phyloP scores from a whole-genome alignment of 306 rosid species.

The Cajanus cajan region DNA sequence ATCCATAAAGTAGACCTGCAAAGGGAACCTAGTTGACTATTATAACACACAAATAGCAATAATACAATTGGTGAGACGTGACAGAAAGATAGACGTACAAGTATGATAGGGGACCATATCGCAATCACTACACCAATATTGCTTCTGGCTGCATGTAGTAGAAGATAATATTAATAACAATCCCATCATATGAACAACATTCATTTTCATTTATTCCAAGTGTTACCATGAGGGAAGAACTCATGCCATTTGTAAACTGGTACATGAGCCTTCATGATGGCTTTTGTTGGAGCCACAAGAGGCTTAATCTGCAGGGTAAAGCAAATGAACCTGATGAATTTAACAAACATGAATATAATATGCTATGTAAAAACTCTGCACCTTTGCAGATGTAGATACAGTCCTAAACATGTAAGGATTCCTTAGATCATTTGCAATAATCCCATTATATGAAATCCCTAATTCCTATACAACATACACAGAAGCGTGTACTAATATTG shows the following conservation, averaged over 20 bases:
- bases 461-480: background rate
- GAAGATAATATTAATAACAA: constrained; percentile 32
- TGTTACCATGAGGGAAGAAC: constrained; percentile 88
- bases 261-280: constrained; percentile 60
- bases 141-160: constrained; percentile 64
- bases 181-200: constrained; percentile 18
- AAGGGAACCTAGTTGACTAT: background rate
- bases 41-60: background rate
- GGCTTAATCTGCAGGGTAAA: constrained; percentile 77
- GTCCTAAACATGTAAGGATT: constrained; percentile 3
- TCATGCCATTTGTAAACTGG: constrained; percentile 74
- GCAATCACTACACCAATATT: constrained; percentile 91
- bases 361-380: background rate
- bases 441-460: background rate
- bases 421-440: background rate
- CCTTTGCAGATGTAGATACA: constrained; percentile 6
- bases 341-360: constrained; percentile 11
- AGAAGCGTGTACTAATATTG: background rate
- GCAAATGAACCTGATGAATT: constrained; percentile 12
- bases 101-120: constrained; percentile 88
- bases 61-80: constrained; percentile 18
- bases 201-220: constrained; percentile 16
- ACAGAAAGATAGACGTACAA: constrained; percentile 56
- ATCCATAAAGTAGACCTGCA: constrained; percentile 98
- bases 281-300: constrained; percentile 83